Evolutionary conservation across 345 rosid genomes (phyloP).

Genomic region (Linum lewisii): DNA sequence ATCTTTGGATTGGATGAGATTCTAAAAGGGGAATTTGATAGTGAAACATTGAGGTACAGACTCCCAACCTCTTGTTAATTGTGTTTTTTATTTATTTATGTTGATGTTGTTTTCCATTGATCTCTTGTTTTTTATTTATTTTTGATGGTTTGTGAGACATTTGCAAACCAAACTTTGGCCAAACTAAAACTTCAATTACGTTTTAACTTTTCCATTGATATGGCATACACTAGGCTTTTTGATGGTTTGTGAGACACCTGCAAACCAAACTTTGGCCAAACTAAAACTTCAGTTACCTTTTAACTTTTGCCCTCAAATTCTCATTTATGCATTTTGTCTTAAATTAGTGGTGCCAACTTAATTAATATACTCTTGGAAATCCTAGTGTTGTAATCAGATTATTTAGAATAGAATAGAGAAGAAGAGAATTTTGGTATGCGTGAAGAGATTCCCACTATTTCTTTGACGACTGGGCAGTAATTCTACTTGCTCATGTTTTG

Average conservation of each 20-base stretch:
- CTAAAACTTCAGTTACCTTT: neutral
- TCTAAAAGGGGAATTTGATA: conserved; percentile 47
- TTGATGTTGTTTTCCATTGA: neutral
- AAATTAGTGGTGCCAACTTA: too few relatives aligned
- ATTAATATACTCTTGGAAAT: too few relatives aligned
- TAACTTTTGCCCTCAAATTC: neutral
- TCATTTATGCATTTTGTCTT: too few relatives aligned
- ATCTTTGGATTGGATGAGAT: conserved; percentile 41
- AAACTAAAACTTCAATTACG: neutral
- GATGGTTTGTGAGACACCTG: neutral
- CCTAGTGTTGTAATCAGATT: too few relatives aligned
- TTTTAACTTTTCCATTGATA: too few relatives aligned
- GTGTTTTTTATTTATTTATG: neutral
- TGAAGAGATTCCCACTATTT: neutral
- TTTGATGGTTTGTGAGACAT: neutral
- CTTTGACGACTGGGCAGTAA: neutral
- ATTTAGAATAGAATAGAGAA: too few relatives aligned
- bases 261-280: neutral
- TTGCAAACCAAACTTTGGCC: neutral
- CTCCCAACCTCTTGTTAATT: conserved; percentile 8
- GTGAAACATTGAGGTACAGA: conserved; percentile 52
- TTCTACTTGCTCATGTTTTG: neutral
- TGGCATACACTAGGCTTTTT: neutral
- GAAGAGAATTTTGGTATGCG: too few relatives aligned
- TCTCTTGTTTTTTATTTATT: too few relatives aligned